Conservation (phyloP, 2,329 filamentous ascomycete species). For the Ophiostoma himal-ulmi region DNA sequence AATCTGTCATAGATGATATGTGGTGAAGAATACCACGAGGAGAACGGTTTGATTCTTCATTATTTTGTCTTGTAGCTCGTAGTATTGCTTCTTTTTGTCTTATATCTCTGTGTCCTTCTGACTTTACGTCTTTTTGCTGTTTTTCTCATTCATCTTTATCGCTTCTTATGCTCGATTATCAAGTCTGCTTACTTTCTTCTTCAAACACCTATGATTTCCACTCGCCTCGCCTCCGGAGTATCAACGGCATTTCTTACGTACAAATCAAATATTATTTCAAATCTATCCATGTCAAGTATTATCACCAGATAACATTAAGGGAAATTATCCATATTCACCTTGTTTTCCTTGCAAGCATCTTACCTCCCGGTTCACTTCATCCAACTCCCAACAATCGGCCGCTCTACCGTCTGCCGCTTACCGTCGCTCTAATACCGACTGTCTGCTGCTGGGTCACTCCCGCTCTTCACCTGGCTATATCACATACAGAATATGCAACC, state of each 20-base stretch:
- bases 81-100: background rate
- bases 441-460: background rate
- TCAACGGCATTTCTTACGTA: background rate
- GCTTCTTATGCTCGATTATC: background rate
- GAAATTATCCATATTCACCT: background rate
- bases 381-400: background rate
- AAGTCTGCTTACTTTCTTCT: background rate
- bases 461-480: background rate
- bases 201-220: background rate
- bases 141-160: background rate
- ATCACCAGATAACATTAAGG: background rate
- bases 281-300: background rate
- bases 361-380: background rate
- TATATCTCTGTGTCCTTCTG: background rate
- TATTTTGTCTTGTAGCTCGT: background rate
- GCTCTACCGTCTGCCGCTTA: background rate
- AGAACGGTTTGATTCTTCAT: background rate
- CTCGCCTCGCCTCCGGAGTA: background rate
- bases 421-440: background rate
- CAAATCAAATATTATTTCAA: constrained; percentile 1
- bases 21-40: constrained; percentile 8
- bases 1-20: constrained; percentile 8
- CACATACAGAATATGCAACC: background rate
- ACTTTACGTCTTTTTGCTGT: background rate
- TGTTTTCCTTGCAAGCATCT: background rate